These are phyloP conservation scores for Parietaria judaica DNA, from an alignment of 306 rosid genomes.

Conservation along the genomic window DNA sequence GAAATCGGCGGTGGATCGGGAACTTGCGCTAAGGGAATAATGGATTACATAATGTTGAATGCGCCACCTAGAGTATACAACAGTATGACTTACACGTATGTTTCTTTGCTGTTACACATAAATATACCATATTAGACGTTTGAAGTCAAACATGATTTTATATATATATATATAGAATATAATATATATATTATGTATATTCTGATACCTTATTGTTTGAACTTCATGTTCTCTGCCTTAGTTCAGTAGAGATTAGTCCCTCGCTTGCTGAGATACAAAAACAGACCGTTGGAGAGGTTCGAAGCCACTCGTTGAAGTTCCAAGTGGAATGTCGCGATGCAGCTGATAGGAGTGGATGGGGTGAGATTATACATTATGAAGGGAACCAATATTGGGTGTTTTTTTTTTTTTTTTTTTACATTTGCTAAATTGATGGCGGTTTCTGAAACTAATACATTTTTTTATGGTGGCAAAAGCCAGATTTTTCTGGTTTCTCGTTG, in stretches of 20 bases:
- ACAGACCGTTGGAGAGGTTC: constrained; percentile 74
- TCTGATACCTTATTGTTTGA: too few species aligned
- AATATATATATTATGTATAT: too few species aligned
- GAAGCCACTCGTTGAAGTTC: constrained; percentile 72
- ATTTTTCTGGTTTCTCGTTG: too few species aligned
- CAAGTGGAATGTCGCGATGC: constrained; percentile 87
- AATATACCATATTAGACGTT: constrained; percentile 15
- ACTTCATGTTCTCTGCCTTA: constrained; percentile 31
- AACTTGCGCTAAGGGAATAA: constrained; percentile 93
- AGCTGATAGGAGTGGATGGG: constrained; percentile 81
- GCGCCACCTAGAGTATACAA: constrained; percentile 83
- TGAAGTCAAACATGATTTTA: too few species aligned
- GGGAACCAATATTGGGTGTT: not conserved
- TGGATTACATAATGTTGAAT: constrained; percentile 96
- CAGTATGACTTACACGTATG: constrained; percentile 84
- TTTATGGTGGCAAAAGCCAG: too few species aligned
- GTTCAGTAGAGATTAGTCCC: constrained; percentile 95
- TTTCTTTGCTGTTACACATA: constrained; percentile 23
- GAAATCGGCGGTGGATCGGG: constrained; percentile 99
- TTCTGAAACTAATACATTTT: too few species aligned
- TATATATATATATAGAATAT: too few species aligned
- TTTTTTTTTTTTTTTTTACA: not conserved
- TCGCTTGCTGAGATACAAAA: constrained; percentile 79
- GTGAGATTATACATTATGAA: constrained; percentile 29
- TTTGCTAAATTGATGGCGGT: too few species aligned